Percentiles rank a stretch among this genome's conserved stretches.
These are phyloP conservation scores for Guyanaporus albipodus DNA, from an alignment of 768 basidiomycete species.

Conservation along the genomic window DNA sequence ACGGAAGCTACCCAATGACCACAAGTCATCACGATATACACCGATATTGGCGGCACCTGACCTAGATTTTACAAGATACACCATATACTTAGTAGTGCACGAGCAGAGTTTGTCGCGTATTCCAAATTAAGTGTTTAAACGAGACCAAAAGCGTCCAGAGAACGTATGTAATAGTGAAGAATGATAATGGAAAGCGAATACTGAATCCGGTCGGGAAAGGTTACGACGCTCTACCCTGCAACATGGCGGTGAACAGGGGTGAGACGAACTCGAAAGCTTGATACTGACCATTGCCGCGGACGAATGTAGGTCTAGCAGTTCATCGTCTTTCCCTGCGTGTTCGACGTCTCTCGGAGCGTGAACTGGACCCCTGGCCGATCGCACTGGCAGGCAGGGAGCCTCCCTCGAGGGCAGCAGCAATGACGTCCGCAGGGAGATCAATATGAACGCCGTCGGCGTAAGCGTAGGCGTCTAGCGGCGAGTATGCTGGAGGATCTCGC, in stretches of 20 bases:
- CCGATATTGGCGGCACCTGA: too few species aligned
- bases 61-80: conserved; percentile 20
- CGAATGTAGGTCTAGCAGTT: too few species aligned
- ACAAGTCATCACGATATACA: too few species aligned
- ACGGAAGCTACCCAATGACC: too few species aligned
- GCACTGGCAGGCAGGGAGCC: conserved; percentile 55
- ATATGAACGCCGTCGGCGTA: conserved; percentile 90
- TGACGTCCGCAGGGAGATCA: conserved; percentile 89
- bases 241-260: conserved; percentile 3
- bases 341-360: conserved; percentile 55
- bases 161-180: conserved; percentile 17
- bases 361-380: conserved; percentile 46
- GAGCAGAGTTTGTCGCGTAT: conserved; percentile 17
- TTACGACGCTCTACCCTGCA: conserved; percentile 22
- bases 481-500: conserved; percentile 81
- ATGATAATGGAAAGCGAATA: conserved; percentile 25
- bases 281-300: too few species aligned
- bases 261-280: conserved; percentile 14
- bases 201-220: conserved; percentile 12
- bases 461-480: conserved; percentile 80
- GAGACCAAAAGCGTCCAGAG: conserved; percentile 20
- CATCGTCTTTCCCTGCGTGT: conserved; percentile 47
- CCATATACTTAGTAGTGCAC: conserved; percentile 7
- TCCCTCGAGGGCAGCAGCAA: conserved; percentile 84
- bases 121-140: conserved; percentile 27